These are phyloP conservation scores for Hemisphaericaspora xylofermentans DNA, from an alignment of 1,139 yeast genomes.

Conservation along the genomic window DNA sequence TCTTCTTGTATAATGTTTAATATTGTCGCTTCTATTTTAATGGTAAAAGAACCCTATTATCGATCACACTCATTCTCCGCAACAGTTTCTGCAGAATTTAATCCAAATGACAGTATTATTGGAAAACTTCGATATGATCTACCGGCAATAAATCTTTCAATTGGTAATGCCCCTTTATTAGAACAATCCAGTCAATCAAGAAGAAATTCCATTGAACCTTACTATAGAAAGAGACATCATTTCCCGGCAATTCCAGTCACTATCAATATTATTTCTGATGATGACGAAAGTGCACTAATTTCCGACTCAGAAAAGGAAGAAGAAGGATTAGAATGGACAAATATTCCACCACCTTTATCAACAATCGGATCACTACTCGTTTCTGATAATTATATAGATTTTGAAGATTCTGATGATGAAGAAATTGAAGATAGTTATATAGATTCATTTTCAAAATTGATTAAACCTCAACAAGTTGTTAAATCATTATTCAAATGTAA, in stretches of 20 bases:
- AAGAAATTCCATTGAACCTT: conserved; percentile 12
- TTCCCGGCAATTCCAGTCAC: conserved; percentile 11
- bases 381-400: conserved; percentile 11
- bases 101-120: conserved; percentile 5
- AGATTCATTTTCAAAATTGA: conserved; percentile 4
- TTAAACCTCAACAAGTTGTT: conserved; percentile 6
- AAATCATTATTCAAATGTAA: background rate
- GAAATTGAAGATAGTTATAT: conserved; percentile 2
- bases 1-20: background rate
- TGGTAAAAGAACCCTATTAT: conserved; percentile 15
- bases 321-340: background rate
- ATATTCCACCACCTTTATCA: conserved; percentile 7
- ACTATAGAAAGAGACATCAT: conserved; percentile 7
- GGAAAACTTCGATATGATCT: conserved; percentile 9
- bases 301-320: conserved; percentile 18
- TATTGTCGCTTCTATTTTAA: conserved; percentile 1
- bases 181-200: background rate
- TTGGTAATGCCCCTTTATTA: conserved; percentile 7
- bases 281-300: conserved; percentile 12
- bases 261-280: conserved; percentile 7
- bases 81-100: conserved; percentile 7
- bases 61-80: conserved; percentile 5
- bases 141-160: conserved; percentile 5
- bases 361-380: conserved; percentile 6
- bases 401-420: conserved; percentile 4